Conservation (phyloP, 306 rosid species). For the Argentina anserina region DNA sequence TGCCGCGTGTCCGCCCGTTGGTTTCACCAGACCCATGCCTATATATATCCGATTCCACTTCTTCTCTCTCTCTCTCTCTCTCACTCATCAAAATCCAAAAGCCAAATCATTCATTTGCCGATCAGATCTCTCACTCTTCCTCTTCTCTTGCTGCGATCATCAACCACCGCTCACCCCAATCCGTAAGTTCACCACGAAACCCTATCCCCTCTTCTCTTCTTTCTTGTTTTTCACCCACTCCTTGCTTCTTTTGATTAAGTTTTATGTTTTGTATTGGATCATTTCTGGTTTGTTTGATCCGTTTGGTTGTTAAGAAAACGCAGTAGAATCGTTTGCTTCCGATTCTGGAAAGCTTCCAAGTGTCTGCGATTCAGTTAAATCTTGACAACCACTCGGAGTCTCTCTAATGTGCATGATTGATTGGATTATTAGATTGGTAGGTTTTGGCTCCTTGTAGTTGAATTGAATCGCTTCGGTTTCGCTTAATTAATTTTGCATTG, state of each 20-base stretch:
- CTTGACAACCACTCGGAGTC: not conserved
- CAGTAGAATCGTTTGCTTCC: not conserved
- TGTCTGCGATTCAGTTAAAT: not conserved
- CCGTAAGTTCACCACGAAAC: not conserved
- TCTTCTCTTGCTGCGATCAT: not conserved
- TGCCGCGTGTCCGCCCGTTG: constrained; percentile 23
- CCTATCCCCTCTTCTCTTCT: not conserved
- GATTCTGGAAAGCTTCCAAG: not conserved
- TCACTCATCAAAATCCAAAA: not conserved
- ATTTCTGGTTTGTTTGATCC: not conserved
- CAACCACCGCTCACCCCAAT: not conserved
- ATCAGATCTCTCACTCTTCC: not conserved
- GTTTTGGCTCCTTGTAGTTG: not conserved
- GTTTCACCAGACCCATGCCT: not conserved
- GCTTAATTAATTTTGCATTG: not conserved
- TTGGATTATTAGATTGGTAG: not conserved
- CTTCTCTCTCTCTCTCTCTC: too few relatives aligned
- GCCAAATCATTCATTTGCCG: not conserved
- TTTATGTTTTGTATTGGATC: not conserved
- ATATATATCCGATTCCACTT: not conserved
- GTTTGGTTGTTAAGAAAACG: constrained; percentile 16
- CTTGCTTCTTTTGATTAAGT: not conserved
- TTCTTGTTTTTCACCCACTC: not conserved
- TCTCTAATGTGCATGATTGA: not conserved
- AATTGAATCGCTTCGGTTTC: not conserved